Evolutionary conservation across 1,284 basidiomycete species (phyloP).

Genomic region (Naganishia sp.): DNA sequence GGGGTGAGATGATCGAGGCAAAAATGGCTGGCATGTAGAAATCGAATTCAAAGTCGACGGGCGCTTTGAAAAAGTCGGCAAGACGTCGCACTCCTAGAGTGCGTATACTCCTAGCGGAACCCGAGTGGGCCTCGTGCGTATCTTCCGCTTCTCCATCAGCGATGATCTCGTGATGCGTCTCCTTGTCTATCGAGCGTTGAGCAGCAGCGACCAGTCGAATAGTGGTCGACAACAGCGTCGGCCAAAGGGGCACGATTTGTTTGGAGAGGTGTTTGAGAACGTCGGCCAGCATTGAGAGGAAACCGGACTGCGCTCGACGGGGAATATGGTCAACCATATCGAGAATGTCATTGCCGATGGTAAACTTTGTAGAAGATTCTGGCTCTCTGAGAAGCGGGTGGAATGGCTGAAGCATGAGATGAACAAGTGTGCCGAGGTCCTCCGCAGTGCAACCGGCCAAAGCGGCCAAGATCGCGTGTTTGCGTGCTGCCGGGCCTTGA

Average conservation of each 20-base stretch:
- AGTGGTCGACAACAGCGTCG: constrained; percentile 66
- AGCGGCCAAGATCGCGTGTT: constrained; percentile 71
- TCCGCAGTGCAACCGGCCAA: constrained; percentile 70
- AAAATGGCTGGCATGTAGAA: constrained; percentile 72
- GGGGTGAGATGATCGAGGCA: constrained; percentile 74
- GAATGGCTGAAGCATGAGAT: constrained; percentile 87
- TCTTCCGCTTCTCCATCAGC: constrained; percentile 46
- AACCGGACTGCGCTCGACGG: constrained; percentile 75
- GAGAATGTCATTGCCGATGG: constrained; percentile 26
- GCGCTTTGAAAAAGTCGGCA: constrained; percentile 79
- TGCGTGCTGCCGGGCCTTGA: constrained; percentile 69
- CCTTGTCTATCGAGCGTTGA: constrained; percentile 61
- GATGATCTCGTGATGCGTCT: constrained; percentile 52
- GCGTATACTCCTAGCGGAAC: constrained; percentile 65
- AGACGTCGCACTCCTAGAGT: constrained; percentile 83
- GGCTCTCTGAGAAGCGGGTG: constrained; percentile 41
- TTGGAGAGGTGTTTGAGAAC: constrained; percentile 78
- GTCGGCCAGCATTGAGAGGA: constrained; percentile 78
- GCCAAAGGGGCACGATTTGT: constrained; percentile 69
- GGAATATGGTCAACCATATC: constrained; percentile 25
- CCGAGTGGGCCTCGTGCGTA: constrained; percentile 48
- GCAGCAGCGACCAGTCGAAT: constrained; percentile 67
- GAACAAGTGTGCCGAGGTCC: constrained; percentile 77
- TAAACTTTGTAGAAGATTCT: constrained; percentile 38
- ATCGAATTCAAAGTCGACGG: constrained; percentile 71